phyloP scores from a whole-genome alignment of 345 rosid genomes.

The Melaleuca quinquenervia region DNA sequence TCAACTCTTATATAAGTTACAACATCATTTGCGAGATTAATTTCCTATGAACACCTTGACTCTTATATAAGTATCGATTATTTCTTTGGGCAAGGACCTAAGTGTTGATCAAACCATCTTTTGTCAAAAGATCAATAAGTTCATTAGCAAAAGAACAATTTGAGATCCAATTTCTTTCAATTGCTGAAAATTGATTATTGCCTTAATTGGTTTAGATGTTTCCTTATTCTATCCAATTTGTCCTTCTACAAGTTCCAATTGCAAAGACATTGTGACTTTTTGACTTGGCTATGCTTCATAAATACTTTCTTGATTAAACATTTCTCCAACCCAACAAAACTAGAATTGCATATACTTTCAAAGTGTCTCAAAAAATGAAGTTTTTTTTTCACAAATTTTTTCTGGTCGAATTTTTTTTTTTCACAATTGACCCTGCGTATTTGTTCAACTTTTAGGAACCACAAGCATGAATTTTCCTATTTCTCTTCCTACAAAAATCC shows the following conservation, averaged over 20 bases:
- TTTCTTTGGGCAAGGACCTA: neutral
- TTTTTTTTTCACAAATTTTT: no score
- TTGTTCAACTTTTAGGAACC: neutral
- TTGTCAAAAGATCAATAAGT: neutral
- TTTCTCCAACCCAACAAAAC: neutral
- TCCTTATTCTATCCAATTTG: neutral
- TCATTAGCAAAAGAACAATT: rapidly evolving
- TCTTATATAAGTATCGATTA: no score
- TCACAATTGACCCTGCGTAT: neutral
- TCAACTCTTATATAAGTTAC: no score
- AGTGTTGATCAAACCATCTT: neutral
- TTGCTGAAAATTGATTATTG: neutral
- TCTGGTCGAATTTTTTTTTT: no score
- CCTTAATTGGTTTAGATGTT: neutral
- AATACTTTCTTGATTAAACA: neutral
- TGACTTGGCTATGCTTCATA: neutral
- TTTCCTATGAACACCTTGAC: no score
- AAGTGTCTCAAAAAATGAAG: neutral
- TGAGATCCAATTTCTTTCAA: neutral
- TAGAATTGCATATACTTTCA: neutral
- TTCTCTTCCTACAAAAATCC: neutral
- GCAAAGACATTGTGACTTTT: neutral
- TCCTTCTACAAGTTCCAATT: neutral
- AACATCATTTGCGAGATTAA: no score
- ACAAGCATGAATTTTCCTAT: neutral